Evolutionary conservation across 768 basidiomycete genomes (phyloP).

Genomic region (Kwoniella dendrophila): DNA sequence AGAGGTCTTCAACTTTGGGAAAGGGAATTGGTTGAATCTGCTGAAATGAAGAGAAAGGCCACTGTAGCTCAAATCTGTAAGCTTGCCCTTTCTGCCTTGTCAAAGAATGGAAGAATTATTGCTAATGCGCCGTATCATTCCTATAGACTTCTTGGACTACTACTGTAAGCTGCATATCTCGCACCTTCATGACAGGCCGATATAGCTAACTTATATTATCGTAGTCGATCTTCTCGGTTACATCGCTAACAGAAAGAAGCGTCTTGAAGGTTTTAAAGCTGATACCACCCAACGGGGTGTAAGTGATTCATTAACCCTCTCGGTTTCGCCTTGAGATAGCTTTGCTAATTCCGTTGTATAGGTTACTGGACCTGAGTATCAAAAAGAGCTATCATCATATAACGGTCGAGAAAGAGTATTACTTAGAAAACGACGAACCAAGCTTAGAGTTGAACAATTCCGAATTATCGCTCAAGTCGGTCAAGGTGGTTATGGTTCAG

Average conservation of each 20-base stretch:
- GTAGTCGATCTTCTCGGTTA: slow-evolving; percentile 84
- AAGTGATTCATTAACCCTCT: slow-evolving; percentile 45
- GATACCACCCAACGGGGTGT: slow-evolving; percentile 69
- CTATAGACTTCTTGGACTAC: slow-evolving; percentile 85
- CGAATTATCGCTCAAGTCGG: slow-evolving; percentile 98
- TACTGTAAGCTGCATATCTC: slow-evolving; percentile 62
- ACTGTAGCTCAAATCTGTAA: slow-evolving; percentile 95
- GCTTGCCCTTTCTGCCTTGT: slow-evolving; percentile 14
- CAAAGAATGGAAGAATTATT: background rate
- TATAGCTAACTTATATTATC: background rate
- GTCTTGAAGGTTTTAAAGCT: slow-evolving; percentile 76
- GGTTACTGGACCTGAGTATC: slow-evolving; percentile 48
- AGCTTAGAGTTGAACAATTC: slow-evolving; percentile 90
- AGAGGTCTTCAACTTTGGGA: slow-evolving; percentile 70
- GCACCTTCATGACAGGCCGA: no score
- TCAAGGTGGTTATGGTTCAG: slow-evolving; percentile 98
- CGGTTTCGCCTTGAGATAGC: slow-evolving; percentile 39
- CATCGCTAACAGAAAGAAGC: slow-evolving; percentile 79
- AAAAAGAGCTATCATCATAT: slow-evolving; percentile 87
- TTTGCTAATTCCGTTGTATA: slow-evolving; percentile 16
- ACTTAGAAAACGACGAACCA: slow-evolving; percentile 87
- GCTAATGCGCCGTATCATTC: background rate
- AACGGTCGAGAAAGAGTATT: slow-evolving; percentile 90
- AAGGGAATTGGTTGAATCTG: slow-evolving; percentile 74
- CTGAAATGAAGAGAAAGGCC: slow-evolving; percentile 90